Conservation (phyloP, 345 rosid species). For the Euclidium syriacum region DNA sequence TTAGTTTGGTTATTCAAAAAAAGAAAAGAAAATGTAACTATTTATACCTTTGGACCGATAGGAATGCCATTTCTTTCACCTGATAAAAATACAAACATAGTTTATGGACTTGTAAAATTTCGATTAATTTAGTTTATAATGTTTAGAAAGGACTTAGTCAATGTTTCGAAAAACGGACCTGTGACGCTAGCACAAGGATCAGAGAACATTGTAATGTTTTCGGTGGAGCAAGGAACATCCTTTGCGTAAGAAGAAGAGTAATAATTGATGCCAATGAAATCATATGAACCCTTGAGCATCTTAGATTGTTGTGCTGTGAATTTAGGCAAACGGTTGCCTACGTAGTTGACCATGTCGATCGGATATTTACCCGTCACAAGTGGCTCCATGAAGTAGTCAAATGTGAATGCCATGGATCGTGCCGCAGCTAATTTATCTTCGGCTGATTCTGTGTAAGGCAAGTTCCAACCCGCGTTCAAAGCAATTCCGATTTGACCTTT, state of each 20-base stretch:
- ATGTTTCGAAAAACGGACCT: slow-evolving; percentile 23
- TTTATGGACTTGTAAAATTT: not conserved
- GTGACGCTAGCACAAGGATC: slow-evolving; percentile 36
- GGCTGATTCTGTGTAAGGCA: slow-evolving; percentile 31
- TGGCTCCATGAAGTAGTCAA: slow-evolving; percentile 53
- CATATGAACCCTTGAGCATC: slow-evolving; percentile 47
- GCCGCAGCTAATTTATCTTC: slow-evolving; percentile 33
- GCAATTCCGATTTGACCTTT: slow-evolving; percentile 43
- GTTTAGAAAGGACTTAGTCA: not conserved
- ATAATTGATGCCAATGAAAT: slow-evolving; percentile 57
- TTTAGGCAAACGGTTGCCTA: slow-evolving; percentile 42
- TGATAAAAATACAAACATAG: not conserved
- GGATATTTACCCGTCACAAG: slow-evolving; percentile 51
- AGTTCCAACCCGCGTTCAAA: slow-evolving; percentile 31
- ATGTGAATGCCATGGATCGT: slow-evolving; percentile 40
- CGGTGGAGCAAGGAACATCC: slow-evolving; percentile 12
- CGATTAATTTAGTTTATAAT: not conserved
- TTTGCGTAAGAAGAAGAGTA: slow-evolving; percentile 42
- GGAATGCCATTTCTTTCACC: slow-evolving; percentile 38
- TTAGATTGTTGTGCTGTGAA: slow-evolving; percentile 45
- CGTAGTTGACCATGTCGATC: slow-evolving; percentile 28
- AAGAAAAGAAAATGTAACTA: not conserved
- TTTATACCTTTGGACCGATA: slow-evolving; percentile 35
- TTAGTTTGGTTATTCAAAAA: not conserved
- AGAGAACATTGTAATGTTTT: slow-evolving; percentile 28